Evolutionary conservation across 805 yeast genomes (phyloP).

Genomic region (Myxozyma monticola): DNA sequence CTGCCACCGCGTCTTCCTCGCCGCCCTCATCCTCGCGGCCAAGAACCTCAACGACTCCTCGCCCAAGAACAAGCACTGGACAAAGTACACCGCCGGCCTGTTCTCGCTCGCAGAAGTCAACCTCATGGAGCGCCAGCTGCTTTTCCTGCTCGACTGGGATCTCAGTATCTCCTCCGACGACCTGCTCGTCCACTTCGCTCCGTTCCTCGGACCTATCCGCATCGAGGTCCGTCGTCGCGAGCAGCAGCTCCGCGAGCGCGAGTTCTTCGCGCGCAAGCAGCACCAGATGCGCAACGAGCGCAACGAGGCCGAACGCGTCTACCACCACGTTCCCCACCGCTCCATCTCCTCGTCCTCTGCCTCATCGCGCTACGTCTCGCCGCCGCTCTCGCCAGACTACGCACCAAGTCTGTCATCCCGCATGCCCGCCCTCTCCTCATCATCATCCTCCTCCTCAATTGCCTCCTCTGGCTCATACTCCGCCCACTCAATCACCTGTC

Average conservation of each 20-base stretch:
- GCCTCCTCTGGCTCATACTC: slow-evolving; percentile 17
- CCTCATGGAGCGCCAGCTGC: slow-evolving; percentile 85
- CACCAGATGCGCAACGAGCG: slow-evolving; percentile 14
- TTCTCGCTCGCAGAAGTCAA: slow-evolving; percentile 77
- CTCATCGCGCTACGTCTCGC: slow-evolving; percentile 9
- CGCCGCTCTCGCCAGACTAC: slow-evolving; percentile 18
- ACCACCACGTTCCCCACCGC: slow-evolving; percentile 20
- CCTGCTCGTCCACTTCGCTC: slow-evolving; percentile 64
- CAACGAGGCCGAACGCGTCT: slow-evolving; percentile 1
- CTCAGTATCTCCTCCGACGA: slow-evolving; percentile 70
- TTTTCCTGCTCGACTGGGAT: slow-evolving; percentile 83
- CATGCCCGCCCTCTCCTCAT: slow-evolving; percentile 13
- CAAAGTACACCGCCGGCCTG: slow-evolving; percentile 84
- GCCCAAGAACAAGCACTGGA: slow-evolving; percentile 96
- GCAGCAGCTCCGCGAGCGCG: slow-evolving; percentile 23
- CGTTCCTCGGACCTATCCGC: slow-evolving; percentile 76
- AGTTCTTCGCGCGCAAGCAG: slow-evolving; percentile 13
- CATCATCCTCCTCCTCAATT: slow-evolving; percentile 21
- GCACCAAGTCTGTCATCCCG: background rate
- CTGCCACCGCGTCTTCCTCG: slow-evolving; percentile 87
- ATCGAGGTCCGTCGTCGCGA: slow-evolving; percentile 42
- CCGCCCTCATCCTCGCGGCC: slow-evolving; percentile 87
- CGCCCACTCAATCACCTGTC: slow-evolving; percentile 20
- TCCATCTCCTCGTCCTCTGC: background rate
- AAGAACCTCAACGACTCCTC: slow-evolving; percentile 90